A percentile compares a stretch with the other conserved stretches of the same genome.
Conservation (phyloP, 768 basidiomycete species). For the Coprinopsis sp. region DNA sequence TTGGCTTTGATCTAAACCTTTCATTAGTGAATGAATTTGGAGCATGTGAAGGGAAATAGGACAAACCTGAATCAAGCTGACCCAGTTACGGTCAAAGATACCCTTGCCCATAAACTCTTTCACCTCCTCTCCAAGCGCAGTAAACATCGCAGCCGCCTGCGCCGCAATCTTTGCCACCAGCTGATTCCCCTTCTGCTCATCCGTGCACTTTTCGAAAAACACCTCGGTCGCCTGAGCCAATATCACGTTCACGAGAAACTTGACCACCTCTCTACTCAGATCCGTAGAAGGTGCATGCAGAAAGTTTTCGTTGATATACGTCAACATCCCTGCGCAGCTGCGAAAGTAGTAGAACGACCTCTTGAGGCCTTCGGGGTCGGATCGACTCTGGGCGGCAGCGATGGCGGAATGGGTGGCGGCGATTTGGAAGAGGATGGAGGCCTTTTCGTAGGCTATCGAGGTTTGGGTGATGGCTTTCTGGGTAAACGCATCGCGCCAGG, state of each 20-base stretch:
- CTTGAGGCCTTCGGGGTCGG: slow-evolving; percentile 89
- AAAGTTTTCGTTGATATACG: slow-evolving; percentile 99
- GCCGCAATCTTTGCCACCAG: slow-evolving; percentile 81
- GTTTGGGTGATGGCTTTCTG: slow-evolving; percentile 91
- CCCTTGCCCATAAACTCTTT: slow-evolving; percentile 98
- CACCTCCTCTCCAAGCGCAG: slow-evolving; percentile 78
- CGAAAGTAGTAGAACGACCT: slow-evolving; percentile 90
- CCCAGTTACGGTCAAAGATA: slow-evolving; percentile 93
- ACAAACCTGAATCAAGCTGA: slow-evolving; percentile 74
- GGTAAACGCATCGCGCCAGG: slow-evolving; percentile 97
- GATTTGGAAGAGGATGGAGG: slow-evolving; percentile 94
- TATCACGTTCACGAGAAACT: slow-evolving; percentile 84
- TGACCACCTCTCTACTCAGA: slow-evolving; percentile 89
- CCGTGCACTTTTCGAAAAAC: slow-evolving; percentile 91
- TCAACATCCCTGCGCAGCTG: slow-evolving; percentile 92
- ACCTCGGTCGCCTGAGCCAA: slow-evolving; percentile 94
- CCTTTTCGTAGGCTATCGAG: slow-evolving; percentile 97
- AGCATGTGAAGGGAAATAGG: not conserved
- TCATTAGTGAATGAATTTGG: slow-evolving; percentile 6
- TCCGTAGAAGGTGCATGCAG: slow-evolving; percentile 96
- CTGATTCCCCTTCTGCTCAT: slow-evolving; percentile 81
- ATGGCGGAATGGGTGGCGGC: slow-evolving; percentile 91
- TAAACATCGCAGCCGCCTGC: slow-evolving; percentile 80
- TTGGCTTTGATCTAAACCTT: slow-evolving; percentile 80
- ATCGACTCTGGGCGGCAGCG: slow-evolving; percentile 77